These are phyloP conservation scores for Ophiostoma quercus DNA, from an alignment of 2,329 filamentous ascomycete genomes.

Conservation along the genomic window DNA sequence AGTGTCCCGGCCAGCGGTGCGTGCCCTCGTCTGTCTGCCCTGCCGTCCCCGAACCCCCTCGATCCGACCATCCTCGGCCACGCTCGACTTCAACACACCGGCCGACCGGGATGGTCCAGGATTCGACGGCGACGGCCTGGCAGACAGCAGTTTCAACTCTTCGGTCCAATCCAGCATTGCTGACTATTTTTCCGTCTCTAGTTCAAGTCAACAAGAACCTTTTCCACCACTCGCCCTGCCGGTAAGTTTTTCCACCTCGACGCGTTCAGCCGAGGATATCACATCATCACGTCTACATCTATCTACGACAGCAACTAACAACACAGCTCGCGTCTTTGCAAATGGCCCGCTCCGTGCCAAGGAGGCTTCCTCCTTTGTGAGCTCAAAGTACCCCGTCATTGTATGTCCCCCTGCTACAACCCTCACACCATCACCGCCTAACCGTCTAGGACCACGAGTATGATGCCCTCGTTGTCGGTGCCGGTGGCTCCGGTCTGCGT, in stretches of 20 bases:
- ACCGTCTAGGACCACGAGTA: slow-evolving; percentile 80
- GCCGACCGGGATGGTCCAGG: not conserved
- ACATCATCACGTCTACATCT: not conserved
- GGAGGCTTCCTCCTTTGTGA: slow-evolving; percentile 82
- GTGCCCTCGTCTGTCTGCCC: slow-evolving; percentile 13
- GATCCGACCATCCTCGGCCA: not conserved
- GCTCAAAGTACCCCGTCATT: slow-evolving; percentile 89
- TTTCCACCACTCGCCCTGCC: slow-evolving; percentile 79
- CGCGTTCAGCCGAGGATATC: not conserved
- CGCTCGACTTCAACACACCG: slow-evolving; percentile 1
- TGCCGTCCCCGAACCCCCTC: not conserved
- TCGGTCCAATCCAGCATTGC: not conserved
- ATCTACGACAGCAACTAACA: not conserved
- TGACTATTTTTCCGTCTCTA: slow-evolving; percentile 12
- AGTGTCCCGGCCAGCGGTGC: slow-evolving; percentile 27
- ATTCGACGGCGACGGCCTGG: not conserved
- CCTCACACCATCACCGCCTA: not conserved
- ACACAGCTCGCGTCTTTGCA: slow-evolving; percentile 73
- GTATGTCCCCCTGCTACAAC: slow-evolving; percentile 45
- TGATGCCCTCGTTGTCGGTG: slow-evolving; percentile 90
- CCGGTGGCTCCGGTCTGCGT: slow-evolving; percentile 74
- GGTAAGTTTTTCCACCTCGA: slow-evolving; percentile 47
- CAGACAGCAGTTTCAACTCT: not conserved
- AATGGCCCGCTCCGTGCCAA: slow-evolving; percentile 84
- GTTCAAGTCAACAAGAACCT: slow-evolving; percentile 52